Percentiles rank a stretch among this genome's conserved stretches.
These are phyloP conservation scores for Tricholomella constricta DNA, from an alignment of 768 basidiomycete species.

Conservation along the genomic window DNA sequence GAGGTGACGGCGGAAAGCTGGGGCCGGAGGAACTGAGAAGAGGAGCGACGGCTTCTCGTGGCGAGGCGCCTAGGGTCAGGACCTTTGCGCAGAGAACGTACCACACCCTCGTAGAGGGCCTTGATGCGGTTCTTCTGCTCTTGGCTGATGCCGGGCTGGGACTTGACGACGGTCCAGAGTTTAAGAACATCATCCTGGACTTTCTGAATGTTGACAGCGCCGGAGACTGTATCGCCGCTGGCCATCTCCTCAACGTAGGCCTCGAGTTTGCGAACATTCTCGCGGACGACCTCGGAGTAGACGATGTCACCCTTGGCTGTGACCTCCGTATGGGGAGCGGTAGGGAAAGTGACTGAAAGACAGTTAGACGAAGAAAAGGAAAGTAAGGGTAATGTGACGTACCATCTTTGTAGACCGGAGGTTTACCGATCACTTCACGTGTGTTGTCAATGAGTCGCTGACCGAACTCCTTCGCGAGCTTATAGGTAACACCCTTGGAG, in stretches of 20 bases:
- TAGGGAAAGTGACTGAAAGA: slow-evolving; percentile 89
- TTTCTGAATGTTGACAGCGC: slow-evolving; percentile 91
- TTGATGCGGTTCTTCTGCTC: slow-evolving; percentile 97
- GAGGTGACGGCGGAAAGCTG: slow-evolving; percentile 77
- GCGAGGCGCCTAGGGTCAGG: slow-evolving; percentile 62
- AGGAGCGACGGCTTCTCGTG: slow-evolving; percentile 81
- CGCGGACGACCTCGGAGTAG: slow-evolving; percentile 92
- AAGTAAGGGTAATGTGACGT: slow-evolving; percentile 27
- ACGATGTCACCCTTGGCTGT: slow-evolving; percentile 93
- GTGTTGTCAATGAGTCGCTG: slow-evolving; percentile 95
- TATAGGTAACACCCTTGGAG: slow-evolving; percentile 85
- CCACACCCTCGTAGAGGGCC: slow-evolving; percentile 94
- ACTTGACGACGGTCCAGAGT: slow-evolving; percentile 96
- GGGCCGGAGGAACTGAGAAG: slow-evolving; percentile 96
- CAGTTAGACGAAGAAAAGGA: slow-evolving; percentile 3
- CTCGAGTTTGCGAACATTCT: slow-evolving; percentile 96
- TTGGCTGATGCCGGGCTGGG: slow-evolving; percentile 94
- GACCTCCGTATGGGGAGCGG: slow-evolving; percentile 94
- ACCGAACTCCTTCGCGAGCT: slow-evolving; percentile 95
- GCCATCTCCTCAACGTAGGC: slow-evolving; percentile 99
- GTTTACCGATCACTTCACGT: slow-evolving; percentile 73
- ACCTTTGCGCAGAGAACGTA: slow-evolving; percentile 84
- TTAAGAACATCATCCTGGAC: slow-evolving; percentile 97
- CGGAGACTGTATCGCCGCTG: slow-evolving; percentile 83
- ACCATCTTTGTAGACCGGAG: slow-evolving; percentile 98